Percentiles rank a stretch among this genome's conserved stretches.
Evolutionary conservation across 2,329 filamentous ascomycete genomes (phyloP).

Genomic region (Alternaria dauci): DNA sequence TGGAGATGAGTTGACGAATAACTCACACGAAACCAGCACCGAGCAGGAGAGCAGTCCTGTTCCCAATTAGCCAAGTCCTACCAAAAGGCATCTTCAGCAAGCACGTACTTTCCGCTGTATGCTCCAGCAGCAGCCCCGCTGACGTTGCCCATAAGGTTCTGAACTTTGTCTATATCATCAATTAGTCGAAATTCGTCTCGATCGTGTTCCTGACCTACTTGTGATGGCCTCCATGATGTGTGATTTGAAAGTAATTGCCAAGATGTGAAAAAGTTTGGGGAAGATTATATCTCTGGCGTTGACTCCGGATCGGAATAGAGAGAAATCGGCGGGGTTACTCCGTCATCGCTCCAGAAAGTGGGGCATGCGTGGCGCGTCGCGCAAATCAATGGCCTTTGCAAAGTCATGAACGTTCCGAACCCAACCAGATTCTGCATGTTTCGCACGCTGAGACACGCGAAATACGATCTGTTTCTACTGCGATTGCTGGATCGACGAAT

Average conservation of each 20-base stretch:
- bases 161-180: constrained; percentile 41
- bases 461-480: not conserved
- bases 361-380: constrained; percentile 9
- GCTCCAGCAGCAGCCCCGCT: constrained; percentile 30
- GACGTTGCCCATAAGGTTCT: constrained; percentile 40
- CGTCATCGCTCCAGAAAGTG: constrained; percentile 45
- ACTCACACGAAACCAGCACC: constrained; percentile 52
- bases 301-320: constrained; percentile 45
- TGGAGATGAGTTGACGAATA: not conserved
- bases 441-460: not conserved
- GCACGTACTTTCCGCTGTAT: constrained; percentile 47
- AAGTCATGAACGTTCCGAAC: constrained; percentile 4
- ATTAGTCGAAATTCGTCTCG: constrained; percentile 26
- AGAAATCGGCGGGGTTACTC: constrained; percentile 38
- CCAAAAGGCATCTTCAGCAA: not conserved
- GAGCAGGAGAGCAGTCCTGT: constrained; percentile 50
- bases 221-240: constrained; percentile 51
- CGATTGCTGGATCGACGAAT: not conserved
- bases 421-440: not conserved
- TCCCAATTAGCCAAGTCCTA: constrained; percentile 23
- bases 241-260: constrained; percentile 18
- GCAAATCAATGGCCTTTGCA: constrained; percentile 1
- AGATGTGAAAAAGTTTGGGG: constrained; percentile 20
- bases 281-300: constrained; percentile 37
- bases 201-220: constrained; percentile 26